Conservation (phyloP, 2,329 filamentous ascomycete species). For the Xylariaceae sp. region DNA sequence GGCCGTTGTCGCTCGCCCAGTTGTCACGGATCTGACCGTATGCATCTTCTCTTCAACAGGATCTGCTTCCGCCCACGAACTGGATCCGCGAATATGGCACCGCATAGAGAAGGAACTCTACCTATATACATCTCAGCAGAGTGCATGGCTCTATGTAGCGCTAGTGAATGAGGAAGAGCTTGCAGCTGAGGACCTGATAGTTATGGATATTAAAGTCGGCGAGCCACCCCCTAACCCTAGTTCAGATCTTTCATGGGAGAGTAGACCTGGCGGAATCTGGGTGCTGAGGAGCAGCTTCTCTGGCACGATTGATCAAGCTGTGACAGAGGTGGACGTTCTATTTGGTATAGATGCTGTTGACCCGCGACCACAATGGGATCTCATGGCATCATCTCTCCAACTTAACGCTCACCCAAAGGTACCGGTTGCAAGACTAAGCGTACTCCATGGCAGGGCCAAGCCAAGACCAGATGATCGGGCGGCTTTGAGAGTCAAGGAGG, state of each 20-base stretch:
- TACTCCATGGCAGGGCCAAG: background rate
- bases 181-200: constrained; percentile 63
- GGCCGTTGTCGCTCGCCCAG: too few relatives aligned
- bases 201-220: constrained; percentile 68
- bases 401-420: constrained; percentile 42
- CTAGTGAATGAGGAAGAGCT: constrained; percentile 70
- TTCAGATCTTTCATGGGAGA: too few relatives aligned
- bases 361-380: constrained; percentile 43
- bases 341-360: constrained; percentile 58
- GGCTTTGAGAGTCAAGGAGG: constrained; percentile 63
- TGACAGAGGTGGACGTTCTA: constrained; percentile 72
- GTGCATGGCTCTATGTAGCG: constrained; percentile 69
- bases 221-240: too few relatives aligned
- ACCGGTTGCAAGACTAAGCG: constrained; percentile 24
- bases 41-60: too few relatives aligned
- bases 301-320: constrained; percentile 42
- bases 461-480: background rate
- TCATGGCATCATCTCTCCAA: constrained; percentile 45
- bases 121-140: constrained; percentile 66
- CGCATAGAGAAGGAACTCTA: constrained; percentile 74
- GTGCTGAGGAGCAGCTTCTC: background rate
- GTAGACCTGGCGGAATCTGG: background rate
- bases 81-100: too few relatives aligned
- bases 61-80: too few relatives aligned
- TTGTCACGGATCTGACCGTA: too few relatives aligned